Evolutionary conservation across 331 rosid species (phyloP).

Genomic region (Rosa hybrid): DNA sequence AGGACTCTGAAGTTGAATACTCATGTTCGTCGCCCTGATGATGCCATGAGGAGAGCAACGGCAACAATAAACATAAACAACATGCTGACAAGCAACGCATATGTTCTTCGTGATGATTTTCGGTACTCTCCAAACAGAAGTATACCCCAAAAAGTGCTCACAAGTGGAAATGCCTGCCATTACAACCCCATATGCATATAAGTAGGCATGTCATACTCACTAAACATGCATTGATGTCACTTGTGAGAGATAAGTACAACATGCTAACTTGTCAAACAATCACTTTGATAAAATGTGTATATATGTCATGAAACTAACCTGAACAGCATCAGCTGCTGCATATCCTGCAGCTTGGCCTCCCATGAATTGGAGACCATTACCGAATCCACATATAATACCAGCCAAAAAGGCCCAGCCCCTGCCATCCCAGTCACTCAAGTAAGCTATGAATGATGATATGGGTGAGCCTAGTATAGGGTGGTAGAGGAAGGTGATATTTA

Average conservation of each 20-base stretch:
- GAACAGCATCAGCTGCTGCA: slow-evolving; percentile 98
- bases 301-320: slow-evolving; percentile 46
- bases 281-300: not conserved
- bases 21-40: slow-evolving; percentile 73
- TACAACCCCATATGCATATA: not conserved
- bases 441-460: slow-evolving; percentile 66
- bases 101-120: slow-evolving; percentile 73
- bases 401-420: slow-evolving; percentile 94
- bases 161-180: slow-evolving; percentile 91
- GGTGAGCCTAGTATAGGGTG: slow-evolving; percentile 64
- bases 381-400: slow-evolving; percentile 84
- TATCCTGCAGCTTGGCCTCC: slow-evolving; percentile 98
- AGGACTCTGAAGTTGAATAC: not conserved
- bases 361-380: slow-evolving; percentile 93
- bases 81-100: slow-evolving; percentile 59
- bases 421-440: slow-evolving; percentile 77
- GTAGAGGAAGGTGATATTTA: slow-evolving; percentile 78
- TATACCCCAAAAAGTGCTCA: slow-evolving; percentile 94
- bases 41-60: slow-evolving; percentile 73
- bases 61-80: slow-evolving; percentile 77
- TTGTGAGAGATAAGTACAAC: not conserved
- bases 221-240: not conserved
- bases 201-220: not conserved
- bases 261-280: not conserved
- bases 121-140: slow-evolving; percentile 78